Conservation (phyloP, 225 moss, liverwort and hornwort genomes). For the Sphagnum tenellum region DNA sequence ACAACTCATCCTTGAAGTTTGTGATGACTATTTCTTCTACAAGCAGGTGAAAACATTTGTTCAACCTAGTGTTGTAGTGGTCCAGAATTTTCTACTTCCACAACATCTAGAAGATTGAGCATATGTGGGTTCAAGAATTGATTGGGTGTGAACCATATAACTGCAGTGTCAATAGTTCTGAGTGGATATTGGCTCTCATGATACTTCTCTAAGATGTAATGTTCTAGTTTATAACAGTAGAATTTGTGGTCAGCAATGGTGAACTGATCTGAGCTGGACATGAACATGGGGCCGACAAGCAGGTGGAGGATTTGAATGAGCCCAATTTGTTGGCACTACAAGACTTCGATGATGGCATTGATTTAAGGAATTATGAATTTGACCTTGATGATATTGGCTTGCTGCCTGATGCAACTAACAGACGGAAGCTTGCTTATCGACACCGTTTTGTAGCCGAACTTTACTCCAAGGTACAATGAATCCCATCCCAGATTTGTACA, state of each 20-base stretch:
- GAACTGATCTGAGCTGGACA: background rate
- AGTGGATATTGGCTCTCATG: too few species aligned
- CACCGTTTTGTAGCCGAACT: constrained; percentile 31
- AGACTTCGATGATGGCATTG: constrained; percentile 38
- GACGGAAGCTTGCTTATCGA: constrained; percentile 37
- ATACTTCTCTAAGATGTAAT: too few species aligned
- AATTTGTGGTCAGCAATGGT: too few species aligned
- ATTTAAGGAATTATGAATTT: constrained; percentile 25
- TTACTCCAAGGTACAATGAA: constrained; percentile 20
- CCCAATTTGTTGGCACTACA: constrained; percentile 32
- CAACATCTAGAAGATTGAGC: too few species aligned
- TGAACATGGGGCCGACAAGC: constrained; percentile 2
- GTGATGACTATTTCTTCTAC: constrained; percentile 47
- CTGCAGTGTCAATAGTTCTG: too few species aligned
- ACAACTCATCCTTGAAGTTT: constrained; percentile 51
- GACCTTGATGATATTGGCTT: constrained; percentile 12
- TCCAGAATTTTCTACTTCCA: too few species aligned
- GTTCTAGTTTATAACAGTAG: too few species aligned
- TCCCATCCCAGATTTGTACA: too few species aligned
- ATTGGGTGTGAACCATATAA: too few species aligned
- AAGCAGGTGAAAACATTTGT: constrained; percentile 12
- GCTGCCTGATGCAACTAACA: constrained; percentile 20
- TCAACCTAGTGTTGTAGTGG: too few species aligned
- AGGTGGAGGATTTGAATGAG: constrained; percentile 48
- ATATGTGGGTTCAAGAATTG: too few species aligned